Conservation (phyloP, 2,329 filamentous ascomycete species). For the Fusarium staphyleae region DNA sequence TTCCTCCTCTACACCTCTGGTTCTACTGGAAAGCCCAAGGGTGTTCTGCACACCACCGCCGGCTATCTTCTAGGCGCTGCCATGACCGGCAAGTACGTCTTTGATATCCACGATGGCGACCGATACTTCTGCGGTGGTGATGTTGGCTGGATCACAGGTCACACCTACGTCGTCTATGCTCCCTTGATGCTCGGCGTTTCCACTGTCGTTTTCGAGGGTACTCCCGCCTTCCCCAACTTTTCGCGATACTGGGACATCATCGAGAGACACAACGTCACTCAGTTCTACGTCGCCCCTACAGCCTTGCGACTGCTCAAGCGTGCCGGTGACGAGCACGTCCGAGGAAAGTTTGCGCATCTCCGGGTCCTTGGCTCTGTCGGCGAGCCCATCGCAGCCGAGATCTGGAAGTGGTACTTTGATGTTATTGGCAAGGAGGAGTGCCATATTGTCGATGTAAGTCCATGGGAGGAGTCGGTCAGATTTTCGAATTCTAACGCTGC, state of each 20-base stretch:
- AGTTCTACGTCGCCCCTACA: conserved; percentile 98
- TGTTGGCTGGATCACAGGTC: conserved; percentile 98
- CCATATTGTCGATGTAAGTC: conserved; percentile 90
- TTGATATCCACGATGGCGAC: conserved; percentile 94
- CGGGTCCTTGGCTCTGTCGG: conserved; percentile 93
- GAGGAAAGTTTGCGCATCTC: conserved; percentile 86
- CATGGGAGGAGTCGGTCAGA: neutral
- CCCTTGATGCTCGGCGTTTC: conserved; percentile 91
- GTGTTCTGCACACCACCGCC: conserved; percentile 95
- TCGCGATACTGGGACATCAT: conserved; percentile 99
- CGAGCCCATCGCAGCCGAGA: conserved; percentile 95
- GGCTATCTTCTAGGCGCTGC: conserved; percentile 96
- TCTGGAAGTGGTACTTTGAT: conserved; percentile 99
- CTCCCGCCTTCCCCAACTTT: conserved; percentile 96
- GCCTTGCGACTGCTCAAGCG: conserved; percentile 93
- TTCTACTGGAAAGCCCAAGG: conserved; percentile 98
- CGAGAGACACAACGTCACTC: conserved; percentile 91
- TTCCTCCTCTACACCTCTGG: conserved; percentile 98
- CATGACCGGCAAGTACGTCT: conserved; percentile 96
- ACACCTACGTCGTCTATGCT: conserved; percentile 98
- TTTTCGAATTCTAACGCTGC: conserved; percentile 24
- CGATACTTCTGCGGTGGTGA: conserved; percentile 98
- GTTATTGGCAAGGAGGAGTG: conserved; percentile 91
- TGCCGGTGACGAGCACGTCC: conserved; percentile 90
- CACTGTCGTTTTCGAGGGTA: conserved; percentile 97